Evolutionary conservation across 1,284 basidiomycete genomes (phyloP).

Genomic region (Ustilago trichophora): DNA sequence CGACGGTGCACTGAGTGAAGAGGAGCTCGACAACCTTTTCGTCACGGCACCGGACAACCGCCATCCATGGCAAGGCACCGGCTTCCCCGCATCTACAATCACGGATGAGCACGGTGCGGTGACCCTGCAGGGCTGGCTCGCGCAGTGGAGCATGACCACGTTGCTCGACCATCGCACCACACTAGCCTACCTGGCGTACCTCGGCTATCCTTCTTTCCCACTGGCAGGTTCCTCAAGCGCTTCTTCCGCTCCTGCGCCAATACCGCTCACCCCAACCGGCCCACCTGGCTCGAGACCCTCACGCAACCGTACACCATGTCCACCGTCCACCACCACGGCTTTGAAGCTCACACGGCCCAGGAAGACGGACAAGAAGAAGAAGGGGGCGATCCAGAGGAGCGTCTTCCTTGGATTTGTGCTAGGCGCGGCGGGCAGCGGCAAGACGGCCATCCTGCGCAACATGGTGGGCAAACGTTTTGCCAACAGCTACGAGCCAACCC

Average conservation of each 20-base stretch:
- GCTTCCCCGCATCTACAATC: constrained; percentile 77
- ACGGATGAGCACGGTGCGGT: constrained; percentile 89
- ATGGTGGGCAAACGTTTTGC: constrained; percentile 80
- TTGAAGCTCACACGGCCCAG: constrained; percentile 69
- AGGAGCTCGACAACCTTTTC: constrained; percentile 89
- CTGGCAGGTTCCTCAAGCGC: constrained; percentile 29
- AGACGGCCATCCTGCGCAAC: constrained; percentile 83
- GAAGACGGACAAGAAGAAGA: constrained; percentile 78
- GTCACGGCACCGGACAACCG: constrained; percentile 80
- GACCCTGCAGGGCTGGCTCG: constrained; percentile 95
- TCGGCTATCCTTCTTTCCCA: constrained; percentile 75
- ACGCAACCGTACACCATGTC: constrained; percentile 35
- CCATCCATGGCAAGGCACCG: constrained; percentile 59
- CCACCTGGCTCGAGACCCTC: constrained; percentile 37
- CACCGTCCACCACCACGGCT: constrained; percentile 54
- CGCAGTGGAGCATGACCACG: constrained; percentile 99
- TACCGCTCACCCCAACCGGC: constrained; percentile 24
- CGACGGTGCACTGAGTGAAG: constrained; percentile 86
- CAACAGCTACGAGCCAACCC: constrained; percentile 80
- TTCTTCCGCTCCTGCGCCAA: constrained; percentile 21
- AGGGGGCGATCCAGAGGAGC: constrained; percentile 66
- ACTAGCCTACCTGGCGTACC: constrained; percentile 92
- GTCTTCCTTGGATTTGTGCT: constrained; percentile 79
- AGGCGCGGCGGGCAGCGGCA: constrained; percentile 94
- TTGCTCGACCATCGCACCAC: constrained; percentile 90